Conservation (phyloP, 2,329 filamentous ascomycete species). For the Pezicula rhizophila region DNA sequence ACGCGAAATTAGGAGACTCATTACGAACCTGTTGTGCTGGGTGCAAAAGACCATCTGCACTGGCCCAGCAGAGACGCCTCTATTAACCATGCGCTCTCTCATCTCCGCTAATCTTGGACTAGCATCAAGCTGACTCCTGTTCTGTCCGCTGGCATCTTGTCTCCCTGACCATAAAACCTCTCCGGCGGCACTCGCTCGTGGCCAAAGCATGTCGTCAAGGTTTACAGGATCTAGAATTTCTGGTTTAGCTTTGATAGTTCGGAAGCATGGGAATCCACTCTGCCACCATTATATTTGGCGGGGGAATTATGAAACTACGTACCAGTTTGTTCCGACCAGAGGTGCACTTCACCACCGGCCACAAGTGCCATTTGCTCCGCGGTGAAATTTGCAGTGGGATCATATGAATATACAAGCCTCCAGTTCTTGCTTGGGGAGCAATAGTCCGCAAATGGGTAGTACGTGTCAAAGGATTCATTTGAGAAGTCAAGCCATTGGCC, state of each 20-base stretch:
- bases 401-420: slow-evolving; percentile 74
- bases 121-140: slow-evolving; percentile 66
- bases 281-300: too few species aligned
- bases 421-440: slow-evolving; percentile 77
- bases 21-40: slow-evolving; percentile 39
- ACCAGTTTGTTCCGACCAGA: slow-evolving; percentile 69
- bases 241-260: too few species aligned
- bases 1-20: too few species aligned
- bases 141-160: slow-evolving; percentile 58
- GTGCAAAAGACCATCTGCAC: slow-evolving; percentile 71
- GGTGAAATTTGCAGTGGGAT: slow-evolving; percentile 62
- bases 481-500: slow-evolving; percentile 73
- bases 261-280: too few species aligned
- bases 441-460: slow-evolving; percentile 74
- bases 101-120: slow-evolving; percentile 66
- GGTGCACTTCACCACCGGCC: slow-evolving; percentile 73
- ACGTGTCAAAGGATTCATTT: slow-evolving; percentile 44
- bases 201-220: slow-evolving; percentile 73
- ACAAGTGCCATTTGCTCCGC: slow-evolving; percentile 58
- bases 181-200: slow-evolving; percentile 64
- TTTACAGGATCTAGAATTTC: slow-evolving; percentile 55
- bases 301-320: too few species aligned
- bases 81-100: slow-evolving; percentile 66
- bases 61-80: slow-evolving; percentile 58
- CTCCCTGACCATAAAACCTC: slow-evolving; percentile 78